Conservation (phyloP, 2,329 filamentous ascomycete genomes). For the Sporothrix schenckii region DNA sequence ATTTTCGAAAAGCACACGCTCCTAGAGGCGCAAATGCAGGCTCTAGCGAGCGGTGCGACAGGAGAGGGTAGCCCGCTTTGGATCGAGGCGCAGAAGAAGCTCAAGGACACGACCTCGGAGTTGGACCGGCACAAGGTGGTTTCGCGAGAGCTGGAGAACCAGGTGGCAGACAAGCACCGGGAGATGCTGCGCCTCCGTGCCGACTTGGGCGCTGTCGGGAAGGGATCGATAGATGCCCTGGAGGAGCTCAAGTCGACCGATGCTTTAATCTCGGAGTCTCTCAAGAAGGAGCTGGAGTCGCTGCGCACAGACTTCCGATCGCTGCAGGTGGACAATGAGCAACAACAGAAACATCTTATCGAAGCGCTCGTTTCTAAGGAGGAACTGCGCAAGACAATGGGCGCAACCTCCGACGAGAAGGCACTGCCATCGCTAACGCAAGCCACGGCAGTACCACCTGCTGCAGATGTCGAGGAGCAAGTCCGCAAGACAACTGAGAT, state of each 20-base stretch:
- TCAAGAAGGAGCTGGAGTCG: conserved; percentile 60
- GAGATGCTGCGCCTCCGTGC: conserved; percentile 57
- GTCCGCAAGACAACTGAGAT: conserved; percentile 54
- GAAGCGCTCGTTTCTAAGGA: conserved; percentile 64
- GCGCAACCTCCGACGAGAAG: conserved; percentile 42
- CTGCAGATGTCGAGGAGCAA: conserved; percentile 41
- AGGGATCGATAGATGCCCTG: conserved; percentile 58
- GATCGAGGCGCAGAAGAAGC: conserved; percentile 54
- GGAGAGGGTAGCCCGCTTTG: conserved; percentile 55
- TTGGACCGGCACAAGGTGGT: conserved; percentile 52
- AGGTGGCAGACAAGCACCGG: conserved; percentile 58
- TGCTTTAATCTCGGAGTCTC: conserved; percentile 60
- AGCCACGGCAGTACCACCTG: background rate
- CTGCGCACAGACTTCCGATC: conserved; percentile 56
- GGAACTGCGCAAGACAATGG: conserved; percentile 58
- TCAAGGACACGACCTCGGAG: conserved; percentile 51
- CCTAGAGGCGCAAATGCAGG: conserved; percentile 60
- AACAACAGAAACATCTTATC: conserved; percentile 62
- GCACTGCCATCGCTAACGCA: background rate
- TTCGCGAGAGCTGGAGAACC: conserved; percentile 51
- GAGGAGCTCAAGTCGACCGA: conserved; percentile 63
- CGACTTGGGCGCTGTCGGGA: conserved; percentile 58
- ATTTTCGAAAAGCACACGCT: conserved; percentile 62
- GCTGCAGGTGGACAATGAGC: conserved; percentile 56
- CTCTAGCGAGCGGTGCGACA: conserved; percentile 55